Percentiles rank a stretch among this genome's conserved stretches.
Conservation (phyloP, 179 eudicot species). For the Monotropa hypopitys region DNA sequence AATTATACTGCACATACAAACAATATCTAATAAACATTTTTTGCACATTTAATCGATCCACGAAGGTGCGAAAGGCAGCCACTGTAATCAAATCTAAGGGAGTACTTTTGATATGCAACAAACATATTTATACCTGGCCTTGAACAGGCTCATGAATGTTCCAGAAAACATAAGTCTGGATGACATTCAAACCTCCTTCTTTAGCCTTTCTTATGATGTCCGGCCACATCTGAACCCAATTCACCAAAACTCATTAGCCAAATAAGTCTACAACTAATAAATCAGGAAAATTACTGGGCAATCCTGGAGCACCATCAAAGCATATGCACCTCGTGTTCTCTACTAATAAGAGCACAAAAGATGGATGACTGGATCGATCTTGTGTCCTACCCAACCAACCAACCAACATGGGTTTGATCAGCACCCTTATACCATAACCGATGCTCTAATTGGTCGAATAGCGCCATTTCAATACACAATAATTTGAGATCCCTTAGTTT, state of each 20-base stretch:
- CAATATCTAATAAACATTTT: background rate
- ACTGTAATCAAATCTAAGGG: background rate
- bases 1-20: constrained; percentile 40
- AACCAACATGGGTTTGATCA: background rate
- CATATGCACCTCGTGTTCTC: background rate
- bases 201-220: constrained; percentile 46
- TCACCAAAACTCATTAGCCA: constrained; percentile 4
- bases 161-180: constrained; percentile 89
- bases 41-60: background rate
- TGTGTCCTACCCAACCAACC: background rate
- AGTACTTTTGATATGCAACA: background rate
- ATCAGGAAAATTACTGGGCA: background rate
- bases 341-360: background rate
- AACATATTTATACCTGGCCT: constrained; percentile 46
- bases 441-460: background rate
- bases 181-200: constrained; percentile 65
- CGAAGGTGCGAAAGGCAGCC: background rate
- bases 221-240: constrained; percentile 50
- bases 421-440: background rate
- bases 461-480: background rate
- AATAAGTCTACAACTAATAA: background rate
- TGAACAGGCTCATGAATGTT: constrained; percentile 76
- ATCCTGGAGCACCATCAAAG: background rate
- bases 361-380: background rate
- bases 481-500: background rate